Base-by-base conservation (phyloP, 306 rosid species). In the Hippophae gyantsensis region DNA sequence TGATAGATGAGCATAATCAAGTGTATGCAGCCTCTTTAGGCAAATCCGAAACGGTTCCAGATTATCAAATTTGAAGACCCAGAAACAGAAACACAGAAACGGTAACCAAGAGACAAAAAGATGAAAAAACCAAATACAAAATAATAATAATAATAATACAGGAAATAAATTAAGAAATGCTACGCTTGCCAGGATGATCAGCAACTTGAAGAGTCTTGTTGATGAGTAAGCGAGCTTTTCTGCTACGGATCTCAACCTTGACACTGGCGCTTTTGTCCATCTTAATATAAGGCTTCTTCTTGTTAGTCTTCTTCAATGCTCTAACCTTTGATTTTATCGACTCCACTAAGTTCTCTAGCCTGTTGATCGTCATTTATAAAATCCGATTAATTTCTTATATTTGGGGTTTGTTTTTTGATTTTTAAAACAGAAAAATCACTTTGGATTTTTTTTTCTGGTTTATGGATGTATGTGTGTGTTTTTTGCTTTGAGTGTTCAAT, bases 241-340 rank as follows among this genome's bases (percentile, higher is more conserved):
- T 76, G 87, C 98, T 90, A 5, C 96, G 95, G 80, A 90, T 90
- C 83, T 90, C 98, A 0, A 90, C 95, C 76, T 61, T 81, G 3
- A 90, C 95, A 55, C 96, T 90, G 3, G 96, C 82, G 72, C 98
- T 90, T 69, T 90, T 87, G 62, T 87, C 98, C 83, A 90, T 87
- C 76, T 85, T 90, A 1, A 90, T 9, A 73, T 90, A 87, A 0
- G 95, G 80, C 58, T 87, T 18, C 23, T 18, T 87, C 79, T 76
- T 86, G 60, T 78, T 60, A 55, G 73, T 78, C 79, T 69, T 79
- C 81, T 72, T 81, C 78, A 90, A 63, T 0, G 84, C 80, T 41
- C 69, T 52, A 5, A 87, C 96, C 80, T 90, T 87, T 5, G 89
- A 85, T 48, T 90, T 90, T 42, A 90, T 90, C 5, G 96, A 74